Evolutionary conservation across 768 basidiomycete species (phyloP).

Genomic region (Filobasidium wieringae): DNA sequence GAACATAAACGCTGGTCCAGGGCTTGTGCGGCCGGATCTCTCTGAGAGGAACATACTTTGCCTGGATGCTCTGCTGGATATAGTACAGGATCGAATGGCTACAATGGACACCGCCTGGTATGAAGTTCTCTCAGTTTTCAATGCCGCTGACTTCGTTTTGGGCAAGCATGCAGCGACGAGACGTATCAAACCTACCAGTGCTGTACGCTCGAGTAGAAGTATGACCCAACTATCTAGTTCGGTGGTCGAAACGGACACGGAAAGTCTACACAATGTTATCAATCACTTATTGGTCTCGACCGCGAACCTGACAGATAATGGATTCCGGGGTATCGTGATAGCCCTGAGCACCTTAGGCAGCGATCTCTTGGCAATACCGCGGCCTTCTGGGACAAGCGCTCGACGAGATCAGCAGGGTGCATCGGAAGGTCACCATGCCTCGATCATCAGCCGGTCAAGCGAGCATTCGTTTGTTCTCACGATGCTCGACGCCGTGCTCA

Average conservation of each 20-base stretch:
- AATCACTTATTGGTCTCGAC: constrained; percentile 78
- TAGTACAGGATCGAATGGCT: constrained; percentile 68
- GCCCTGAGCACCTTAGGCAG: constrained; percentile 75
- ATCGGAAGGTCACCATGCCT: too few species aligned
- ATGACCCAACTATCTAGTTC: too few species aligned
- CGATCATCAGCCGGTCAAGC: constrained; percentile 55
- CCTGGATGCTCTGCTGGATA: constrained; percentile 65
- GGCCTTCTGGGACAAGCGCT: too few species aligned
- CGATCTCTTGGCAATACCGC: constrained; percentile 89
- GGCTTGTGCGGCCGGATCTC: constrained; percentile 52
- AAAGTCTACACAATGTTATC: constrained; percentile 60
- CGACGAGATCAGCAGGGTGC: too few species aligned
- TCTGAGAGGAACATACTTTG: constrained; percentile 86
- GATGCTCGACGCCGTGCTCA: constrained; percentile 68
- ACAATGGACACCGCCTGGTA: constrained; percentile 84
- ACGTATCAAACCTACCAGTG: neutral
- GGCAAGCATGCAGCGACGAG: neutral
- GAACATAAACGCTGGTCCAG: neutral
- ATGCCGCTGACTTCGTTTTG: constrained; percentile 83
- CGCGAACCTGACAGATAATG: constrained; percentile 66
- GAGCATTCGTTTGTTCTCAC: constrained; percentile 69
- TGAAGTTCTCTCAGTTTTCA: constrained; percentile 73
- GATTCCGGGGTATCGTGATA: constrained; percentile 63
- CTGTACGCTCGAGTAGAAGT: too few species aligned
- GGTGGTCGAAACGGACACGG: too few species aligned